phyloP scores from a whole-genome alignment of 179 eudicot genomes.

The Dionaea muscipula region DNA sequence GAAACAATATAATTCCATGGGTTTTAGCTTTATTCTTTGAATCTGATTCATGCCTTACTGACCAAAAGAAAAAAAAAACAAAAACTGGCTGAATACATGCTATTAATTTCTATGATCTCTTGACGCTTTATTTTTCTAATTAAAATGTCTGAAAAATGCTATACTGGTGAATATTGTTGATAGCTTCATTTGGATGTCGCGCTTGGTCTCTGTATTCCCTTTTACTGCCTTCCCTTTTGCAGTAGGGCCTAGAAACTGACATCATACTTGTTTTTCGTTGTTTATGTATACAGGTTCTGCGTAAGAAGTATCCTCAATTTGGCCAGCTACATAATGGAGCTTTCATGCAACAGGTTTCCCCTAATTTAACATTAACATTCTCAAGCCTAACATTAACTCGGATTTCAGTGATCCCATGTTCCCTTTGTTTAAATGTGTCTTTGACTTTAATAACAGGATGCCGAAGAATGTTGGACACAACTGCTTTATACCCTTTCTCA shows the following conservation, averaged over 20 bases:
- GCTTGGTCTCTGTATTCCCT: too few relatives aligned
- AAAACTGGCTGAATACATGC: too few relatives aligned
- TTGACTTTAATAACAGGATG: constrained; percentile 44
- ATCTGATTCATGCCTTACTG: too few relatives aligned
- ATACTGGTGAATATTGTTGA: too few relatives aligned
- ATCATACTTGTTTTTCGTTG: background rate
- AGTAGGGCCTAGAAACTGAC: background rate
- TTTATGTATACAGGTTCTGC: constrained; percentile 39
- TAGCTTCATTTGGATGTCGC: too few relatives aligned
- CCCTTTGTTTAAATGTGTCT: constrained; percentile 2
- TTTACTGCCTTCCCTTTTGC: background rate
- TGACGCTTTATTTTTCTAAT: too few relatives aligned
- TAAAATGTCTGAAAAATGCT: too few relatives aligned
- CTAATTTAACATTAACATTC: constrained; percentile 1
- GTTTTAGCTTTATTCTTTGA: too few relatives aligned
- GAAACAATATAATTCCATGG: too few relatives aligned
- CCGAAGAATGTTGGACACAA: constrained; percentile 98
- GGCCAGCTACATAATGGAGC: constrained; percentile 86
- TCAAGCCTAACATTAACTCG: too few relatives aligned
- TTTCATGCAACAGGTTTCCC: constrained; percentile 85
- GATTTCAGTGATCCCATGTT: background rate
- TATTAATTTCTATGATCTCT: too few relatives aligned
- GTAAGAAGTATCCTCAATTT: constrained; percentile 89
- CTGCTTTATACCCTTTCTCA: constrained; percentile 69
- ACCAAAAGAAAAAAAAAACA: too few relatives aligned